A percentile compares a stretch with the other conserved stretches of the same genome.
These are phyloP conservation scores for Sedum album DNA, from an alignment of 164 flowering plant species.

Conservation along the genomic window DNA sequence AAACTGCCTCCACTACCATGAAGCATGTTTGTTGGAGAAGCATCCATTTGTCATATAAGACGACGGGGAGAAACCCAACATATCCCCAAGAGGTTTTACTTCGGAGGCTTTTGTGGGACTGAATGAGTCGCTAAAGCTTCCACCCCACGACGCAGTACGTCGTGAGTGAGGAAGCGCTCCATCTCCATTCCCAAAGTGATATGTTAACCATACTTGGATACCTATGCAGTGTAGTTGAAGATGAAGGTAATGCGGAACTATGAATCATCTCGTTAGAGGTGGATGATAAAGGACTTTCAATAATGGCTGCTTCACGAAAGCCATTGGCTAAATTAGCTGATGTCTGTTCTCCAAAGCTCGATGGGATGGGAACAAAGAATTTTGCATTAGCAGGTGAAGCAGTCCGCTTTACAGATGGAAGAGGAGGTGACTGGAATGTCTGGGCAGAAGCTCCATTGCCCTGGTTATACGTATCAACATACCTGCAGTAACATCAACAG, in stretches of 20 bases:
- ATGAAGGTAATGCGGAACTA: slow-evolving; percentile 27
- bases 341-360: slow-evolving; percentile 26
- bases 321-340: slow-evolving; percentile 26
- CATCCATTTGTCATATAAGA: too few relatives aligned
- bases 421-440: slow-evolving; percentile 62
- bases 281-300: slow-evolving; percentile 28
- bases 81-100: too few relatives aligned
- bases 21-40: too few relatives aligned
- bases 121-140: slow-evolving; percentile 24
- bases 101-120: slow-evolving; percentile 25
- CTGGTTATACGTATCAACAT: slow-evolving; percentile 92
- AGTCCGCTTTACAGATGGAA: slow-evolving; percentile 47
- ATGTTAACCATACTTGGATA: slow-evolving; percentile 69
- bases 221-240: slow-evolving; percentile 40
- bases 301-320: slow-evolving; percentile 19
- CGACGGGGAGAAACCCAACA: too few relatives aligned
- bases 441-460: slow-evolving; percentile 51
- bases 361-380: slow-evolving; percentile 68
- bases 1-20: too few relatives aligned
- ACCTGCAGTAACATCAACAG: slow-evolving; percentile 42
- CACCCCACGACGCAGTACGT: slow-evolving; percentile 89
- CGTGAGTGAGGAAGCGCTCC: slow-evolving; percentile 35
- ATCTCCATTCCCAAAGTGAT: slow-evolving; percentile 15
- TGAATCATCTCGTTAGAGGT: slow-evolving; percentile 25
- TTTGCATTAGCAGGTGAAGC: slow-evolving; percentile 41